A percentile compares a stretch with the other conserved stretches of the same genome.
Evolutionary conservation across 495 filamentous ascomycete genomes (phyloP).

Genomic region (Neurospora sp.): DNA sequence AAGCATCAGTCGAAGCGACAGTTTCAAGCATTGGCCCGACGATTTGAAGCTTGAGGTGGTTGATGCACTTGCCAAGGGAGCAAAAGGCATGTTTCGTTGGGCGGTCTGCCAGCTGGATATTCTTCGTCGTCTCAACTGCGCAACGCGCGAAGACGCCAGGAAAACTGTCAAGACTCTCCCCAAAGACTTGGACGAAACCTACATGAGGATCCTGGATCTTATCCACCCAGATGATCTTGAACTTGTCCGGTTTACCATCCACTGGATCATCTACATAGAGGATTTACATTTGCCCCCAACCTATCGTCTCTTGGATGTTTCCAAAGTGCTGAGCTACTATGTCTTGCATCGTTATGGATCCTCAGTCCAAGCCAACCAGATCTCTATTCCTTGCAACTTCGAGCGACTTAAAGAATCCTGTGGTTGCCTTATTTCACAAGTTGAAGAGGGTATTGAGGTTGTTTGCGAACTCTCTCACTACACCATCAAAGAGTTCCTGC

Average conservation of each 20-base stretch:
- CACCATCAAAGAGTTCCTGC: not conserved
- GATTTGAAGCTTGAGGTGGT: constrained; percentile 19
- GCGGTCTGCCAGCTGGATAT: constrained; percentile 34
- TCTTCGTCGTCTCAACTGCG: constrained; percentile 13
- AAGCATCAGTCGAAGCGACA: constrained; percentile 7
- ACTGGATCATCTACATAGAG: not conserved
- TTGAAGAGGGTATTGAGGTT: no score
- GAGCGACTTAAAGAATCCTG: not conserved
- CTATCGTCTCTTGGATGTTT: not conserved
- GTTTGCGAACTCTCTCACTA: not conserved
- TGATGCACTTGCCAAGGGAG: constrained; percentile 16
- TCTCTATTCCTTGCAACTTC: not conserved
- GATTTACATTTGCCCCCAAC: no score
- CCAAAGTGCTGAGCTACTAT: not conserved
- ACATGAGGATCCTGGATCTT: constrained; percentile 23
- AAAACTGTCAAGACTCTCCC: constrained; percentile 25
- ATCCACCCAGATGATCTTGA: constrained; percentile 17
- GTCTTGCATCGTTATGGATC: not conserved
- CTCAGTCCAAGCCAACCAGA: not conserved
- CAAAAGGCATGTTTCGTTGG: constrained; percentile 40
- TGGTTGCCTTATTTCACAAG: not conserved
- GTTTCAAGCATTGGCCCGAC: constrained; percentile 13
- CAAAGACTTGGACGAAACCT: constrained; percentile 29
- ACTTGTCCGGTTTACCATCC: constrained; percentile 10
- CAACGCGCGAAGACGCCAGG: constrained; percentile 7